These are phyloP conservation scores for Rubroshorea leprosula DNA, from an alignment of 345 rosid species.

Conservation along the genomic window DNA sequence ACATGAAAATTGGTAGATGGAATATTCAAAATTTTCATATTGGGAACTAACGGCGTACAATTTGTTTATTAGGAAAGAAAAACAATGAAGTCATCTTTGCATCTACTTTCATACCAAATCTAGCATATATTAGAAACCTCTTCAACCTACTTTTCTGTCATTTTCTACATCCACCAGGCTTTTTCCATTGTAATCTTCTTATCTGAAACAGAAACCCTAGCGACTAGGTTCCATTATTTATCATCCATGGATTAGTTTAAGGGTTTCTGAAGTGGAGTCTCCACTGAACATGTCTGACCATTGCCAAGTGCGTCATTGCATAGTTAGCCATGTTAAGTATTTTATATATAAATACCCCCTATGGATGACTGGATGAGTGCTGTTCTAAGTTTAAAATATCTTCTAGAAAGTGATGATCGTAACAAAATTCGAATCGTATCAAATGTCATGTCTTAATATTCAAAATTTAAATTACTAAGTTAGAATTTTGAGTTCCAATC, in stretches of 20 bases:
- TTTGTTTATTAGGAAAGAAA: no score
- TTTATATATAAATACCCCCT: neutral
- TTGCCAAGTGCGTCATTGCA: conserved; percentile 12
- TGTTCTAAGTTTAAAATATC: neutral
- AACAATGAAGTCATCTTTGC: conserved; percentile 9
- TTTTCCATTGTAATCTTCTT: neutral
- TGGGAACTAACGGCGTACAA: no score
- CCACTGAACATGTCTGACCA: conserved; percentile 15
- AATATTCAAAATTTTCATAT: conserved; percentile 1
- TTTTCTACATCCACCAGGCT: neutral
- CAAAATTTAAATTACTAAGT: neutral
- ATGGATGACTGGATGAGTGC: neutral
- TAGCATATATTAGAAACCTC: neutral
- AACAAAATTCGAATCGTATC: no score
- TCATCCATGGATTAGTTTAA: neutral
- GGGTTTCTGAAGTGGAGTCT: conserved; percentile 10
- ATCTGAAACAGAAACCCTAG: neutral
- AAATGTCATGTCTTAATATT: neutral
- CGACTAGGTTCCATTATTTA: conserved; percentile 1
- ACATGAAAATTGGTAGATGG: conserved; percentile 7
- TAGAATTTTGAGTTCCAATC: neutral
- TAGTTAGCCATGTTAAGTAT: conserved; percentile 11
- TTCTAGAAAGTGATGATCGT: conserved; percentile 5
- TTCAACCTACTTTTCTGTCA: conserved; percentile 19
- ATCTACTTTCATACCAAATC: conserved; percentile 19